Evolutionary conservation across 2,329 filamentous ascomycete species (phyloP), one percentile per base, ranked within the genome.

Genomic region (Hypoxylon sp.): DNA sequence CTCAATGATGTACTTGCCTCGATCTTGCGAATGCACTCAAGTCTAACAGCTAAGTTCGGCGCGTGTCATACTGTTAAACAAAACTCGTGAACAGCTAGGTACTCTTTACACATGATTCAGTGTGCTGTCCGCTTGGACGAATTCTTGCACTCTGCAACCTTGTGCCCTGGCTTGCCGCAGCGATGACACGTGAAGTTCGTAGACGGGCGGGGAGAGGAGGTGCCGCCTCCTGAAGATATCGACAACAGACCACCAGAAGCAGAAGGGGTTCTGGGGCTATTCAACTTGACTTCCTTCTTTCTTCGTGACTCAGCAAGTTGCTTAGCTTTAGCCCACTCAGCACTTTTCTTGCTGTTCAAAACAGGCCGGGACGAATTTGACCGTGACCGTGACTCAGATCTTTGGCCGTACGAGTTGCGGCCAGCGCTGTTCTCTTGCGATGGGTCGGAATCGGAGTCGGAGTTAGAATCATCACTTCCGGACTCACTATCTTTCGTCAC

Each of bases 221-320:
- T 80, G 66, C 65, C 72, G 43, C 76, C 76, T 62, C 75, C 75
- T 2, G 82, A 82, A 64, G 90, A 92, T 50, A 93, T 87, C 1
- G 88, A 90, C 3, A 83, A 85, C 61, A 90, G 63, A 64, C 71
- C 73, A 19, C 65, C 63, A 30, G 63, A 64, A 30, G 46, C 25
- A 48, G 69, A 57, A 17, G 65, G 55, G 57, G 68, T 43, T 65
- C 69, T 74, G n/a, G 72, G 76, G 23, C 83, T 83, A 74, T 90
- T 90, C 61, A 93, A 79, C 67, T 90, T 90, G 56, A 92, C 83
- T 60, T 91, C 87, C 76, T 90, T 91, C 77, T 89, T 89, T 73
- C 87, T 85, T 48, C 89, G 82, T 75, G 86, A 85, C 45, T 88
- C 86, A 6, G 87, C 85, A 17, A 90, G 78, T 70, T 87, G 82